phyloP scores from a whole-genome alignment of 352 stramenopile species.

The Globisporangium canariense region DNA sequence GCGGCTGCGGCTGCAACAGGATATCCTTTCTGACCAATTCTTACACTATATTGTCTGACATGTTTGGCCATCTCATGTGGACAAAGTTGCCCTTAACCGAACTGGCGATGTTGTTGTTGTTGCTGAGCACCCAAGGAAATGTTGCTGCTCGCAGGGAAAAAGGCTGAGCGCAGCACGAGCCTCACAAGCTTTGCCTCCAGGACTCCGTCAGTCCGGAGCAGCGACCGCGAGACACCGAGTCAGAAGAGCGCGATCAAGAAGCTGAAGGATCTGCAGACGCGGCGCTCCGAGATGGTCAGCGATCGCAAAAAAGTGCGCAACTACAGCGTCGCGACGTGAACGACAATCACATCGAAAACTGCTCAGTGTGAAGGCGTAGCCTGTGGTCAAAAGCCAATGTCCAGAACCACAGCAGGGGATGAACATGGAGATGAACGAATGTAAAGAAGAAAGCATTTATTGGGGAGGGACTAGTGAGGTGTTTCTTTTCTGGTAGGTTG shows the following conservation, averaged over 20 bases:
- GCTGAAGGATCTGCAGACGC: conserved; percentile 67
- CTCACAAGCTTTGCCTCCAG: conserved; percentile 29
- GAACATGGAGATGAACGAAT: no score
- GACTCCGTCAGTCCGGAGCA: conserved; percentile 19
- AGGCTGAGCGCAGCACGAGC: conserved; percentile 34
- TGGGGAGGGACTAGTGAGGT: background rate
- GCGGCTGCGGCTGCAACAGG: conserved; percentile 60
- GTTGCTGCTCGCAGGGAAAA: conserved; percentile 61
- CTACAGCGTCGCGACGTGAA: conserved; percentile 53
- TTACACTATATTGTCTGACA: background rate
- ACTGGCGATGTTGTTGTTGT: background rate
- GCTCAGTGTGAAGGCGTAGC: background rate
- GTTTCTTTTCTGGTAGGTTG: background rate
- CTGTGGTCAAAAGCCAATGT: background rate
- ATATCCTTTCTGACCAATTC: conserved; percentile 22
- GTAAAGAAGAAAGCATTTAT: conserved; percentile 1
- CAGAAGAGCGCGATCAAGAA: conserved; percentile 64
- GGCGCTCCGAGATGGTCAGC: conserved; percentile 67
- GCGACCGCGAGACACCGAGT: conserved; percentile 57
- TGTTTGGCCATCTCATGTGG: background rate
- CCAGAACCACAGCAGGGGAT: no score
- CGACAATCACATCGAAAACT: background rate
- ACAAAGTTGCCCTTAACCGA: conserved; percentile 13
- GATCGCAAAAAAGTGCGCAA: conserved; percentile 82
- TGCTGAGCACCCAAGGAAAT: conserved; percentile 48